Evolutionary conservation across 495 filamentous ascomycete species (phyloP).

Genomic region (Aspergillus mulundensis): DNA sequence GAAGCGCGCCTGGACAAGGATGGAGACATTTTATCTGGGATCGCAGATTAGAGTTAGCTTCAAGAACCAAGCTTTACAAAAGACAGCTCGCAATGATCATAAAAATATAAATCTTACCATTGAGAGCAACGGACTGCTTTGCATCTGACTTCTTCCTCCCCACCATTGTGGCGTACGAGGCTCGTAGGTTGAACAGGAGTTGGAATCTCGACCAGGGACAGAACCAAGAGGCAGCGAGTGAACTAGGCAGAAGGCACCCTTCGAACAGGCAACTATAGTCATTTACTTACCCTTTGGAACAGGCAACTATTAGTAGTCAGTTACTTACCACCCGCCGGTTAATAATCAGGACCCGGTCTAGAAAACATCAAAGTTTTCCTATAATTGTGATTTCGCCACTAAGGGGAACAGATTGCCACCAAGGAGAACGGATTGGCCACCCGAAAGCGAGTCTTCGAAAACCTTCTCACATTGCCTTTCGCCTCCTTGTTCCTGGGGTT

Average conservation of each 20-base stretch:
- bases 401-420: slow-evolving; percentile 6
- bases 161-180: slow-evolving; percentile 11
- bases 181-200: background rate
- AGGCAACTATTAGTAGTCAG: no score
- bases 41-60: background rate
- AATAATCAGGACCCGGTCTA: slow-evolving; percentile 13
- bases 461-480: background rate
- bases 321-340: no score
- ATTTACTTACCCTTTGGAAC: no score
- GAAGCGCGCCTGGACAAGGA: slow-evolving; percentile 22
- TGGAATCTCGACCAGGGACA: no score
- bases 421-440: background rate
- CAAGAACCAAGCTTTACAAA: no score
- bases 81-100: background rate
- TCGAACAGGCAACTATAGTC: no score
- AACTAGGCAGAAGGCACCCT: no score
- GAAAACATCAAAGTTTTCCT: slow-evolving; percentile 17
- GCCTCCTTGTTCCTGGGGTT: background rate
- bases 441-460: slow-evolving; percentile 7
- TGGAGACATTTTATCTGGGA: background rate
- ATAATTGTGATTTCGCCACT: slow-evolving; percentile 1
- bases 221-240: no score
- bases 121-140: slow-evolving; percentile 2
- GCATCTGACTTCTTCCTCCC: slow-evolving; percentile 8
- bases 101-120: slow-evolving; percentile 9